Conservation (phyloP, 1,284 basidiomycete species). For the Pseudozyma hubeiensis region DNA sequence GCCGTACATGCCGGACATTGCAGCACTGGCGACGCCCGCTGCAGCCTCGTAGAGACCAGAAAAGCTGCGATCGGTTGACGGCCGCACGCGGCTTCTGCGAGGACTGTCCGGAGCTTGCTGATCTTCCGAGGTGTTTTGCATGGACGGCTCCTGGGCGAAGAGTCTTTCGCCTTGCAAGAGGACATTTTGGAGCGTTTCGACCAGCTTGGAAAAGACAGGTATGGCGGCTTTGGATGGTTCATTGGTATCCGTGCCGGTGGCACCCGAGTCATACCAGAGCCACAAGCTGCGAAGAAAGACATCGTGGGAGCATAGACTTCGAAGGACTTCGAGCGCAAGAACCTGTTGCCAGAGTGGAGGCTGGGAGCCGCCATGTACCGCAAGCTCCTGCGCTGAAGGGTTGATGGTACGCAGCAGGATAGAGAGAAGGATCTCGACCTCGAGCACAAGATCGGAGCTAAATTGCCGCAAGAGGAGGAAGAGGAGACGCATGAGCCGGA, state of each 20-base stretch:
- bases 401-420: slow-evolving; percentile 58
- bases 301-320: slow-evolving; percentile 61
- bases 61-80: slow-evolving; percentile 45
- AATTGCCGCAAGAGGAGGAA: slow-evolving; percentile 94
- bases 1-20: slow-evolving; percentile 49
- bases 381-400: slow-evolving; percentile 31
- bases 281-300: slow-evolving; percentile 62
- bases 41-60: slow-evolving; percentile 63
- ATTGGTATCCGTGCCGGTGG: neutral
- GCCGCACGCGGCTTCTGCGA: slow-evolving; percentile 24
- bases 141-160: slow-evolving; percentile 34
- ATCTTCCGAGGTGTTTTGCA: slow-evolving; percentile 19
- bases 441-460: slow-evolving; percentile 74
- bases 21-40: slow-evolving; percentile 58
- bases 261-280: slow-evolving; percentile 56
- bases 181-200: slow-evolving; percentile 47
- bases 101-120: slow-evolving; percentile 27
- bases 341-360: slow-evolving; percentile 62
- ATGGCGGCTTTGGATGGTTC: slow-evolving; percentile 20
- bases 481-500: slow-evolving; percentile 90
- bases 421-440: slow-evolving; percentile 66
- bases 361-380: slow-evolving; percentile 32
- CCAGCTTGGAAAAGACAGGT: slow-evolving; percentile 54
- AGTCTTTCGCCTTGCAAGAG: slow-evolving; percentile 38
- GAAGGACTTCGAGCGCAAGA: slow-evolving; percentile 62